These are phyloP conservation scores for Speleostelium caveatum DNA, from an alignment of 78 protist genomes.

Conservation along the genomic window DNA sequence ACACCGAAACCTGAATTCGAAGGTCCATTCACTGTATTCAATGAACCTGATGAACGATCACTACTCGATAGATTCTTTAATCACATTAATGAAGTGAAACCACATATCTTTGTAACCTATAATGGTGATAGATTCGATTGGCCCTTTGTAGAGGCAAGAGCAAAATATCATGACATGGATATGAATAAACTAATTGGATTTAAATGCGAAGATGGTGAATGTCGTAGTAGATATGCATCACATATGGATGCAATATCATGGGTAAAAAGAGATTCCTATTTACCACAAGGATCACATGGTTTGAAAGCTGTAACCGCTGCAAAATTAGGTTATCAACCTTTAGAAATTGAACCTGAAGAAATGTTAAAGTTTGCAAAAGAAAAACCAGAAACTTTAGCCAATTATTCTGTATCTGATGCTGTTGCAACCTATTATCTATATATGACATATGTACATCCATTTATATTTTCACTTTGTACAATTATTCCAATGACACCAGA, in stretches of 20 bases:
- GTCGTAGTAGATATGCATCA: slow-evolving; percentile 41
- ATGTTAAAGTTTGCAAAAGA: slow-evolving; percentile 95
- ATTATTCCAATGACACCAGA: slow-evolving; percentile 99
- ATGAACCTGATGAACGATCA: slow-evolving; percentile 90
- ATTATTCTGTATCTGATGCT: slow-evolving; percentile 99
- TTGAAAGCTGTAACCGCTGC: slow-evolving; percentile 95
- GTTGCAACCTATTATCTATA: slow-evolving; percentile 99
- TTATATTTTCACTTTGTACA: slow-evolving; percentile 98
- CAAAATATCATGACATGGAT: slow-evolving; percentile 79
- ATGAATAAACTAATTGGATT: slow-evolving; percentile 85
- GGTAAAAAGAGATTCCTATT: slow-evolving; percentile 99
- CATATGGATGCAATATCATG: slow-evolving; percentile 98
- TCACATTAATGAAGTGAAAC: slow-evolving; percentile 89
- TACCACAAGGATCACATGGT: slow-evolving; percentile 99
- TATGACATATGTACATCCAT: slow-evolving; percentile 97
- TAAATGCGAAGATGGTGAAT: slow-evolving; percentile 80
- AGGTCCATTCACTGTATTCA: slow-evolving; percentile 95
- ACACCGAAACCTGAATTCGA: slow-evolving; percentile 95
- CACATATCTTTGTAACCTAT: slow-evolving; percentile 95
- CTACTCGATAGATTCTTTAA: slow-evolving; percentile 81
- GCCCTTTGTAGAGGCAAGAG: slow-evolving; percentile 98
- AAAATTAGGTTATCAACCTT: slow-evolving; percentile 98
- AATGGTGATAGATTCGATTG: slow-evolving; percentile 99
- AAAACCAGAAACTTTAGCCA: slow-evolving; percentile 89
- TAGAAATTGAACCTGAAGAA: slow-evolving; percentile 98